A percentile compares a stretch with the other conserved stretches of the same genome.
These are phyloP conservation scores for Mycena alexandri DNA, from an alignment of 768 basidiomycete genomes.

Conservation along the genomic window DNA sequence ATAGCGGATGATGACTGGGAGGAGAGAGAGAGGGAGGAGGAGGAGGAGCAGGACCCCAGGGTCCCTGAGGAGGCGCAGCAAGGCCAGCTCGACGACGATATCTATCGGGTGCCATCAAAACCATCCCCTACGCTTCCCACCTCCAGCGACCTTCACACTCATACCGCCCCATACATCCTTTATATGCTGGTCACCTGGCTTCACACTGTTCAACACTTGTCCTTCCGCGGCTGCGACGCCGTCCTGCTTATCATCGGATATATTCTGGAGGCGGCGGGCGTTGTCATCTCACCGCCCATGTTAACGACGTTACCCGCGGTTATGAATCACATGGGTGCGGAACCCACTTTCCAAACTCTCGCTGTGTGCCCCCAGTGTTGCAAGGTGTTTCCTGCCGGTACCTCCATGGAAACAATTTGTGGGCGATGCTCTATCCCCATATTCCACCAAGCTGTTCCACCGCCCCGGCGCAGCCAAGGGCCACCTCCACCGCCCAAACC, in stretches of 20 bases:
- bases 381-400: neutral
- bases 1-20: no score
- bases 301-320: neutral
- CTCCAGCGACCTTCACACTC: neutral
- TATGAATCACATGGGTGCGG: neutral
- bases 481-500: neutral
- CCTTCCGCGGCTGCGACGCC: neutral
- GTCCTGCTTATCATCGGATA: neutral
- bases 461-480: neutral
- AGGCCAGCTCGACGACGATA: neutral
- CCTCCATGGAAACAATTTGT: neutral
- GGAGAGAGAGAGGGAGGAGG: no score
- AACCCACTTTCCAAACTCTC: neutral
- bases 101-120: neutral
- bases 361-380: neutral
- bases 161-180: neutral
- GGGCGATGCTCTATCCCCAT: neutral
- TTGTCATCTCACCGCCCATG: neutral
- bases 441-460: neutral
- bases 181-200: neutral
- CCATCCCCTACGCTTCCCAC: neutral
- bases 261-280: neutral
- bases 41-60: no score
- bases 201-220: neutral
- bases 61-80: no score